Conservation (phyloP, 78 protist genomes). For the Dictyostelium capitatum region DNA sequence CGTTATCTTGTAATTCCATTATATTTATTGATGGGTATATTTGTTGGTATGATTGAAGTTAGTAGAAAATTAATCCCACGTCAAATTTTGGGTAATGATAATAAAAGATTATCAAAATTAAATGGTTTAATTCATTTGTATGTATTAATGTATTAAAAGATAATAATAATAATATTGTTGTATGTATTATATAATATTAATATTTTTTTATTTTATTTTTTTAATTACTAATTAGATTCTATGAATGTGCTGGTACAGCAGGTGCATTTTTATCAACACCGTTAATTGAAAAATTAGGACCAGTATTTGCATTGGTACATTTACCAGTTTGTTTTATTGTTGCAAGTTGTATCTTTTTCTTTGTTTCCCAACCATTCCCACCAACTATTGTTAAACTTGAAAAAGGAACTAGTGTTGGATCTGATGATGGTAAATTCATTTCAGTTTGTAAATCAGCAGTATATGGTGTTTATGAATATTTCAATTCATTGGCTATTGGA, state of each 20-base stretch:
- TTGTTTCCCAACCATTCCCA: constrained; percentile 66
- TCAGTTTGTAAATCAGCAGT: not conserved
- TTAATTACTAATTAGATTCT: not conserved
- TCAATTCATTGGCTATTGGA: constrained; percentile 44
- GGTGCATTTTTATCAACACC: constrained; percentile 71
- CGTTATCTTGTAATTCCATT: constrained; percentile 22
- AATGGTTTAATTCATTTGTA: constrained; percentile 54
- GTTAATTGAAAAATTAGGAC: constrained; percentile 41
- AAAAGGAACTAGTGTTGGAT: too few relatives aligned
- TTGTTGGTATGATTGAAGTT: constrained; percentile 71
- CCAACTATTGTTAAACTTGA: not conserved
- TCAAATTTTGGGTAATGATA: constrained; percentile 45
- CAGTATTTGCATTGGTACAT: constrained; percentile 35
- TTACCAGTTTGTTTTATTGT: constrained; percentile 33
- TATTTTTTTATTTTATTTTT: too few relatives aligned
- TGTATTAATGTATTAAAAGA: too few relatives aligned
- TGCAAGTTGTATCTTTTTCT: not conserved
- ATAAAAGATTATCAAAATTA: constrained; percentile 17
- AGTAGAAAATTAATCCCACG: constrained; percentile 61
- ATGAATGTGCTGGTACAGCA: constrained; percentile 61
- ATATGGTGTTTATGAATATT: not conserved
- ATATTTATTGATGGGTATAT: constrained; percentile 54
- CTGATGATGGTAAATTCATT: not conserved
- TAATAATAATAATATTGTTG: too few relatives aligned
- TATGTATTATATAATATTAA: too few relatives aligned